These are phyloP conservation scores for Ophiocordyceps camponoti-saundersi DNA, from an alignment of 2,329 filamentous ascomycete genomes.

Conservation along the genomic window DNA sequence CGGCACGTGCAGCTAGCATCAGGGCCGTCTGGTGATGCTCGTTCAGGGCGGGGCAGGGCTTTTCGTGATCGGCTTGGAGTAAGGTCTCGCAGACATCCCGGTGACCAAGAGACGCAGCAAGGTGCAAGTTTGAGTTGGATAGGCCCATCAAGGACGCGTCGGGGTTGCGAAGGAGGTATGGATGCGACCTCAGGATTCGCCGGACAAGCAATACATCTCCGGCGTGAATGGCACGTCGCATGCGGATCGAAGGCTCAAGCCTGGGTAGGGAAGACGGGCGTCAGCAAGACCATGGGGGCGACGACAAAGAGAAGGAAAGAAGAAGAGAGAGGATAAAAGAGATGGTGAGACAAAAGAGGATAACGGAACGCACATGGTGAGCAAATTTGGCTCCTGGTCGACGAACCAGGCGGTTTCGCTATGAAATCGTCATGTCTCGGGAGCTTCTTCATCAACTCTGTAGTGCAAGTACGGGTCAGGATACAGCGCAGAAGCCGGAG, in stretches of 20 bases:
- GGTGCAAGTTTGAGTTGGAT: conserved; percentile 71
- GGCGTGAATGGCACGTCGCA: conserved; percentile 66
- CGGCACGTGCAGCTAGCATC: conserved; percentile 55
- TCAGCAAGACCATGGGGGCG: background rate
- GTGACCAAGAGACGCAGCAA: conserved; percentile 59
- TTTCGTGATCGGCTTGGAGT: conserved; percentile 58
- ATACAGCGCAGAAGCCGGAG: background rate
- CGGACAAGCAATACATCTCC: conserved; percentile 55
- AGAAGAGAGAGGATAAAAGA: background rate
- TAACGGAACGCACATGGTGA: background rate
- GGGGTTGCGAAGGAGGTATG: conserved; percentile 58
- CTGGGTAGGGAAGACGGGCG: conserved; percentile 18
- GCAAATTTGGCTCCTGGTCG: too few species aligned
- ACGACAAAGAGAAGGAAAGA: background rate
- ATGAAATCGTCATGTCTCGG: background rate
- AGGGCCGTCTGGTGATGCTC: conserved; percentile 66
- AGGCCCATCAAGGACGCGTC: conserved; percentile 50
- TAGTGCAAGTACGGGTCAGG: background rate
- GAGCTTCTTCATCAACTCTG: background rate
- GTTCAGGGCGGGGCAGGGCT: conserved; percentile 57
- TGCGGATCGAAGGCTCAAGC: conserved; percentile 61
- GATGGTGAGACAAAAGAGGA: too few species aligned
- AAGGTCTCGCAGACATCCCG: conserved; percentile 52
- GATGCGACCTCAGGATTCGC: conserved; percentile 61
- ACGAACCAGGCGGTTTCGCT: background rate